A percentile compares a stretch with the other conserved stretches of the same genome.
Evolutionary conservation across 164 flowering plant genomes (phyloP).

Genomic region (Magnolia officinalis): DNA sequence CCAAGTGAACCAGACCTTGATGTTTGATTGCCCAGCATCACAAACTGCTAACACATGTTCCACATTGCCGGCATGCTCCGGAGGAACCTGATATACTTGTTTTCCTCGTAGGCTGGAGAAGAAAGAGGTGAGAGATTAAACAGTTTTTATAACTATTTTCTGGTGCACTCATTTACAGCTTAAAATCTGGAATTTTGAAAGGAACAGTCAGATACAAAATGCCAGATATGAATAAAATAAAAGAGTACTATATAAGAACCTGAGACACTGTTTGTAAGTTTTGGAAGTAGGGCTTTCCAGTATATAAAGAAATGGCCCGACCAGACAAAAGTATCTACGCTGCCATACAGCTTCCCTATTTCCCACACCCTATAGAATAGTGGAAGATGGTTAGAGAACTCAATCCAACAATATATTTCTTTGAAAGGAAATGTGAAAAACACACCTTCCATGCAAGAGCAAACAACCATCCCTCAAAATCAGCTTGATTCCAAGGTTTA

Average conservation of each 20-base stretch:
- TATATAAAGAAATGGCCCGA: slow-evolving; percentile 80
- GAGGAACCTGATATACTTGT: slow-evolving; percentile 59
- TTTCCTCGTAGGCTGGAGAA: slow-evolving; percentile 70
- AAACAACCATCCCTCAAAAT: slow-evolving; percentile 91
- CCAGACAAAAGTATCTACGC: slow-evolving; percentile 74
- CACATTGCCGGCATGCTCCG: slow-evolving; percentile 54
- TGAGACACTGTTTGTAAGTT: slow-evolving; percentile 72
- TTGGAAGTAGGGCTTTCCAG: slow-evolving; percentile 76
- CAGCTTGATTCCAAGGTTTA: slow-evolving; percentile 87
- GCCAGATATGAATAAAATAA: slow-evolving; percentile 1
- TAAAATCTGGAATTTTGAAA: neutral
- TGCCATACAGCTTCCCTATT: slow-evolving; percentile 97
- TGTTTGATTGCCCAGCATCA: slow-evolving; percentile 46
- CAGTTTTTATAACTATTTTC: neutral
- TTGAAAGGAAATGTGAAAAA: neutral
- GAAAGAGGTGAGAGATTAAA: neutral
- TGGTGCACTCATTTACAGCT: neutral
- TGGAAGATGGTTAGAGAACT: slow-evolving; percentile 3
- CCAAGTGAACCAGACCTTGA: slow-evolving; percentile 43
- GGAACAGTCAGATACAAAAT: neutral
- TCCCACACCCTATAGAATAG: slow-evolving; percentile 69
- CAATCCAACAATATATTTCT: neutral
- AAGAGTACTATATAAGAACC: slow-evolving; percentile 37
- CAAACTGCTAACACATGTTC: slow-evolving; percentile 68
- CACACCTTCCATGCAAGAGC: slow-evolving; percentile 80